These are phyloP conservation scores for Mycena capillaripes DNA, from an alignment of 768 basidiomycete genomes.

Conservation along the genomic window DNA sequence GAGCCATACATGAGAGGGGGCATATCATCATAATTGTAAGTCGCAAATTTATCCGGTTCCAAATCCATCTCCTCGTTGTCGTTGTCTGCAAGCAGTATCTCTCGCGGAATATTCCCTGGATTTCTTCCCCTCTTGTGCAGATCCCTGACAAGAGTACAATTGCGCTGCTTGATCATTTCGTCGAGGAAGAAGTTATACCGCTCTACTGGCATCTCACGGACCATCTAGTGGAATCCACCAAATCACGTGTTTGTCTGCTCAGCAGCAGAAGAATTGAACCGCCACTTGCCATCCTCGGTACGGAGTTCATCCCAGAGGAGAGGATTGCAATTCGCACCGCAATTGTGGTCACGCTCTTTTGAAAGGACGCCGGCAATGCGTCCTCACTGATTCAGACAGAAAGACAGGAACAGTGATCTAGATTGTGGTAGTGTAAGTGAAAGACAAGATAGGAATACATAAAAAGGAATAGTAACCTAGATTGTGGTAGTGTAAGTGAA, in stretches of 20 bases:
- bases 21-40: too few species aligned
- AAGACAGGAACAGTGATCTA: too few species aligned
- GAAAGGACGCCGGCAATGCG: too few species aligned
- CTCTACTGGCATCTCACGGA: conserved; percentile 49
- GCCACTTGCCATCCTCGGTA: conserved; percentile 46
- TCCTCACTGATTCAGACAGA: too few species aligned
- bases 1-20: too few species aligned
- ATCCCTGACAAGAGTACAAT: conserved; percentile 34
- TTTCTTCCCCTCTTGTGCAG: background rate
- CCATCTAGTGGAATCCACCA: conserved; percentile 51
- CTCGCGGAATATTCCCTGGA: background rate
- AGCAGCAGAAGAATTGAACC: conserved; percentile 56
- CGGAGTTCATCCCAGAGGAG: conserved; percentile 53
- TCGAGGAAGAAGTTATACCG: conserved; percentile 55
- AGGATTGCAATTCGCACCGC: conserved; percentile 47
- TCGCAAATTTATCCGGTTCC: too few species aligned
- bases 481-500: too few species aligned
- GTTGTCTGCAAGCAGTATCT: background rate
- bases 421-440: too few species aligned
- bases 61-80: background rate
- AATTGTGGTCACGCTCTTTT: conserved; percentile 41
- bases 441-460: too few species aligned
- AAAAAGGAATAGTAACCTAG: too few species aligned
- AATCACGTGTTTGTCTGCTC: conserved; percentile 61
- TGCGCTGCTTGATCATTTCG: conserved; percentile 51